These are phyloP conservation scores for Cercophora sp. DNA, from an alignment of 495 filamentous ascomycete genomes.

Conservation along the genomic window DNA sequence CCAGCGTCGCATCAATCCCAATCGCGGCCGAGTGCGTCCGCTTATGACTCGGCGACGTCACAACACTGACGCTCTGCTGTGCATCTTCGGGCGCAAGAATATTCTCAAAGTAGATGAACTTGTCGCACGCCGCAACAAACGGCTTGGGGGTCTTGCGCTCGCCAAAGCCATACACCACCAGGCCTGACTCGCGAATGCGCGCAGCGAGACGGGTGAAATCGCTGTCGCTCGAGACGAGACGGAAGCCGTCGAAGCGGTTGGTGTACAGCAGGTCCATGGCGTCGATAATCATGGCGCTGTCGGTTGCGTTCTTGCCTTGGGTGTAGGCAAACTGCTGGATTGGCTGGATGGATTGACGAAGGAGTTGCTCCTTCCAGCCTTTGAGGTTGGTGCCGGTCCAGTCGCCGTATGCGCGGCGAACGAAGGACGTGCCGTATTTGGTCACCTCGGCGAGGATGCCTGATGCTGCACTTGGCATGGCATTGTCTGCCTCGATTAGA, in stretches of 20 bases:
- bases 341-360: slow-evolving; percentile 16
- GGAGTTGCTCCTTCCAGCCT: slow-evolving; percentile 20
- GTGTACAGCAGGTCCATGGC: slow-evolving; percentile 24
- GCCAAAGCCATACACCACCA: slow-evolving; percentile 21
- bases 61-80: neutral
- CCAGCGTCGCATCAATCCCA: neutral
- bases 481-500: slow-evolving; percentile 18
- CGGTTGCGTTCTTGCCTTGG: slow-evolving; percentile 18
- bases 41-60: neutral
- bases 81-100: neutral
- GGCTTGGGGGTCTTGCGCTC: slow-evolving; percentile 19
- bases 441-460: slow-evolving; percentile 12
- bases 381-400: slow-evolving; percentile 17
- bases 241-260: slow-evolving; percentile 19
- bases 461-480: neutral
- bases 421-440: slow-evolving; percentile 12
- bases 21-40: neutral
- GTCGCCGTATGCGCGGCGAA: slow-evolving; percentile 17
- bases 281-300: slow-evolving; percentile 21
- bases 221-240: slow-evolving; percentile 22
- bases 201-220: slow-evolving; percentile 20
- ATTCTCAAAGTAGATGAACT: slow-evolving; percentile 21
- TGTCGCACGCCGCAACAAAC: slow-evolving; percentile 18
- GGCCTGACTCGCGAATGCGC: slow-evolving; percentile 20
- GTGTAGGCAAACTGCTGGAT: slow-evolving; percentile 25